Evolutionary conservation across 1,284 basidiomycete genomes (phyloP).

Genomic region (Acaromyces ingoldii): DNA sequence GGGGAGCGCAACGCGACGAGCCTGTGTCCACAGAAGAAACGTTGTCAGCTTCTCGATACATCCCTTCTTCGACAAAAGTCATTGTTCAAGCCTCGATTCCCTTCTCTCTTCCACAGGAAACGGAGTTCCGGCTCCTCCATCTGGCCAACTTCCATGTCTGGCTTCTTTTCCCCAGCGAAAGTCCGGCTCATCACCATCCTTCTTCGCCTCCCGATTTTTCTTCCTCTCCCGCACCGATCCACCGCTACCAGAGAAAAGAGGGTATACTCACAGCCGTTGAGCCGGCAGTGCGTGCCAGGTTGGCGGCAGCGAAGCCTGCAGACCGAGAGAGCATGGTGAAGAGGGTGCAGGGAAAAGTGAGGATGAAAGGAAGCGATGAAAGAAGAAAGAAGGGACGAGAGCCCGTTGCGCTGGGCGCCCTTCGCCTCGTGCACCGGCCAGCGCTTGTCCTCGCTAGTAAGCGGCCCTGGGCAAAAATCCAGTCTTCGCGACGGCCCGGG

Average conservation of each 20-base stretch:
- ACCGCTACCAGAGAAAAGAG: no score
- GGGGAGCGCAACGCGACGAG: slow-evolving; percentile 57
- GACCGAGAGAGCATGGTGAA: slow-evolving; percentile 43
- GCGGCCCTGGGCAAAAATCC: no score
- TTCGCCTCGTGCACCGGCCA: no score
- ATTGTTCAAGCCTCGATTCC: no score
- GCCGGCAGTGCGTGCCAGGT: slow-evolving; percentile 45
- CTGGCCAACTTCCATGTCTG: no score
- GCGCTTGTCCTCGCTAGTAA: no score
- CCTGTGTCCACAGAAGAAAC: slow-evolving; percentile 35
- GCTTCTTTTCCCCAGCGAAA: no score
- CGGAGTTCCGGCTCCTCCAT: no score
- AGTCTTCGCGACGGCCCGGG: no score
- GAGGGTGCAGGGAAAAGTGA: neutral
- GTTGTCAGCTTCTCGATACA: no score
- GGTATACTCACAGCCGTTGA: slow-evolving; percentile 43
- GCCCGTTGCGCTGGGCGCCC: neutral
- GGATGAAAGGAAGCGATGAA: neutral
- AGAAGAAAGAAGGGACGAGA: neutral
- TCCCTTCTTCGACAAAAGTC: no score
- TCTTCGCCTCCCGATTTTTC: neutral
- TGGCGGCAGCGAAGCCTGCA: slow-evolving; percentile 46
- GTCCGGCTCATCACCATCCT: neutral
- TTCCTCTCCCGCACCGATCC: neutral
- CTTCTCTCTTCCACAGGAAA: no score